Evolutionary conservation across 2,329 filamentous ascomycete genomes (phyloP), one percentile per base, ranked within the genome.

Genomic region (Xylariaceae sp.): DNA sequence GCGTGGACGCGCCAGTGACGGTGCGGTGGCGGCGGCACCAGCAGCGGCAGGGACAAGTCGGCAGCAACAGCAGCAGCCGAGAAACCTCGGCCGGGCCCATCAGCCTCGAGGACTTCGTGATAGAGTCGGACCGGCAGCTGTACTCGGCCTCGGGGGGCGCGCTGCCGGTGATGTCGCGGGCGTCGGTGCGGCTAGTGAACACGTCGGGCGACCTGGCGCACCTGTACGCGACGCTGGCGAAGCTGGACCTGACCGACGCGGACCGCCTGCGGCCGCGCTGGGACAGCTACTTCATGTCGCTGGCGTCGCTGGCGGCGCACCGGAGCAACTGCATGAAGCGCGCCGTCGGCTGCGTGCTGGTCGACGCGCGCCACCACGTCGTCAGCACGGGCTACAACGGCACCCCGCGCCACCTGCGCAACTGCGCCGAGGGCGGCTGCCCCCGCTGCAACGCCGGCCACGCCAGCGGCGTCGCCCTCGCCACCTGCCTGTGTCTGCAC

Each of bases 261-360:
- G 84, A 89, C 65, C 88, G 95, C 1, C 81, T 99, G 37, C 86
- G 95, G 1, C 95, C 95, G 0, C 88, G 85, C 47, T 99, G 95
- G 95, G 95, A 99, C 74, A 88, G 90, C 67, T 99, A 99, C 77
- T 99, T 99, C 71, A 99, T 99, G 95, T 86, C 90, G 41, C 81
- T 99, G n/a, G 93, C 95, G 4, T 91, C 90, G 32, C 85, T 99
- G 46, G 95, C 95, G 7, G 90, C 93, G 0, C 89, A 91, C 65
- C 85, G 95, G 62, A 91, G 88, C 70, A 99, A 99, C 74, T 99
- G 95, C 79, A 99, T 99, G 95, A 97, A 98, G 77, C 84, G 95
- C 26, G 87, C 93, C 62, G 95, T 99, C 1, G 95, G 95, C 7
- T 97, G 93, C 75, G 95, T 98, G 6, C 81, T 99, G 9, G 93